Base-by-base conservation (phyloP, 306 rosid species). In the Cajanus cajan region DNA sequence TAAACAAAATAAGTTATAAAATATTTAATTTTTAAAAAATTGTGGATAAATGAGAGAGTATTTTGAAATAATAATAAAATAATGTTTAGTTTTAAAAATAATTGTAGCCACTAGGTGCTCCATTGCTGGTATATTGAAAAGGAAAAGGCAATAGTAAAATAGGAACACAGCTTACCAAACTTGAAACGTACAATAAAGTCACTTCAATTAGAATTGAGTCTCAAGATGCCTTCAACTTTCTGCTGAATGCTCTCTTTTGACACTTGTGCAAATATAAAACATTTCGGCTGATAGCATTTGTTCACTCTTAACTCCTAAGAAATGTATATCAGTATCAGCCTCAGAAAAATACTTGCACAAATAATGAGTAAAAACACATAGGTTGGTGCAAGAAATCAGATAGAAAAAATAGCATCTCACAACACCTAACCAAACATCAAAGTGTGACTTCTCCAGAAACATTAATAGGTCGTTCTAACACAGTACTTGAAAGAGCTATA, bases 141-240 rank as follows among this genome's bases (percentile, higher is more conserved):
- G 18, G 66, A 58, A 24, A 58, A 58, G 16, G 19, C 13, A 7
- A 28, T 58, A 31, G 66, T 58, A 58, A 25, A 81, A 44, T 34
- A 31, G 28, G 52, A 68, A 79, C 74, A 43, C 47, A 59, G 61
- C 87, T 87, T 78, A 86, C 96, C 94, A 80, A 90, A 86, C 80
- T 90, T 86, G 78, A 90, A 91, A 71, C 89, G n/a, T 22, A 79
- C 96, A 45, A n/a, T n/a, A n/a, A n/a, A n/a, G n/a, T n/a, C n/a
- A 74, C 79, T 84, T 84, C 86, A 80, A 85, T 88, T 87, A 85
- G 80, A 86, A 89, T 88, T 54, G 89, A 89, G 54, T 86, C 90
- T 73, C 92, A 74, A 92, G 92, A 85, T 89, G 92, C 90, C 92
- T 82, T 93, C 97, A 89, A 90, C 84, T 90, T 86, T 90, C 91